Evolutionary conservation across 805 yeast genomes (phyloP).

Genomic region (Candida corydali): DNA sequence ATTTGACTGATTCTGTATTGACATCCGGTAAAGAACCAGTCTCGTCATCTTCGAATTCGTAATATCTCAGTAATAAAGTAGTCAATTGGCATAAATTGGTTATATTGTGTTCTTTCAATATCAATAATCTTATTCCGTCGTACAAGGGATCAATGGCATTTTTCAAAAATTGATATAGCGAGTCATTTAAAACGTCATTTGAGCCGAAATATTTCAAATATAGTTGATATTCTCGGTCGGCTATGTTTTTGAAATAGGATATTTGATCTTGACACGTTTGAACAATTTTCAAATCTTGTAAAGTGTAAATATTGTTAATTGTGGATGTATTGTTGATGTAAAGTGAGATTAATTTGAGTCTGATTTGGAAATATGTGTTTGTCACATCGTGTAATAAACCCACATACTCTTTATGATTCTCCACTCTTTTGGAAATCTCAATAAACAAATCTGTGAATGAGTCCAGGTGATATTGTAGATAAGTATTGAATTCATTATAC

Average conservation of each 20-base stretch:
- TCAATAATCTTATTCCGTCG: slow-evolving; percentile 59
- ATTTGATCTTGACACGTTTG: slow-evolving; percentile 61
- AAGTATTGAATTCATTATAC: slow-evolving; percentile 53
- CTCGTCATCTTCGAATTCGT: slow-evolving; percentile 53
- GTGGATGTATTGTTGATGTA: slow-evolving; percentile 33
- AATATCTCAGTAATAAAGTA: slow-evolving; percentile 61
- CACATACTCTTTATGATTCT: slow-evolving; percentile 48
- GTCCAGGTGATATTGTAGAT: slow-evolving; percentile 14
- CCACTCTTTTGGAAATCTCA: slow-evolving; percentile 35
- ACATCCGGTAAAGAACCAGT: slow-evolving; percentile 11
- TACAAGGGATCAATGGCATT: slow-evolving; percentile 73
- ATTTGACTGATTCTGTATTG: slow-evolving; percentile 29
- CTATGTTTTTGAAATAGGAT: slow-evolving; percentile 53
- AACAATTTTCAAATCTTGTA: slow-evolving; percentile 37
- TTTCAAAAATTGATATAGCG: slow-evolving; percentile 51
- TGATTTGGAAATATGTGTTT: slow-evolving; percentile 54
- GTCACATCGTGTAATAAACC: slow-evolving; percentile 69
- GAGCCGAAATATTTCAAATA: slow-evolving; percentile 50
- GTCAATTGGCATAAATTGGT: slow-evolving; percentile 70
- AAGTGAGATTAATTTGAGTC: slow-evolving; percentile 47
- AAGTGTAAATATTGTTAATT: slow-evolving; percentile 10
- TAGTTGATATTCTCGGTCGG: slow-evolving; percentile 57
- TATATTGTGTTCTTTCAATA: slow-evolving; percentile 69
- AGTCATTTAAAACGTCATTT: slow-evolving; percentile 24
- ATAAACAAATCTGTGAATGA: slow-evolving; percentile 28